Base-by-base conservation (phyloP, 2,329 filamentous ascomycete species). In the Cordyceps cicadae region DNA sequence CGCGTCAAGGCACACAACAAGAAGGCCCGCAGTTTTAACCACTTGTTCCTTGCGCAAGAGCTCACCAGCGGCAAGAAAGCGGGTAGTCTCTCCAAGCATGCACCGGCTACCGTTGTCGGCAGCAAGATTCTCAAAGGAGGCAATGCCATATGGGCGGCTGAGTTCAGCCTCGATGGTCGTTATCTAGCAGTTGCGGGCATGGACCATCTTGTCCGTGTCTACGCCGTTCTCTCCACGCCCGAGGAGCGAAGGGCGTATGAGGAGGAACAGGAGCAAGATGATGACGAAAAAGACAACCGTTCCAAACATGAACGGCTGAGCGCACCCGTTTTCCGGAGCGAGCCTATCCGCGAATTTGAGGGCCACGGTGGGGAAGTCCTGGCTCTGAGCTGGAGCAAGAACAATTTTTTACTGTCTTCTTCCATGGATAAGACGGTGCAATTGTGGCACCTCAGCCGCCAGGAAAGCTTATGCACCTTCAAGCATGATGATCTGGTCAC, bases 361-460 rank as follows among this genome's bases (percentile, higher is more conserved):
- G 92, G 92, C 5, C 94, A 99, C 70, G 87, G 85, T 0, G 87
- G 88, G 17, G 92, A 95, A 66, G 86, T 99, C 6, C 76, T 99
- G 65, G 93, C 96, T 70, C 73, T 99, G 62, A 96, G 90, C 71
- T 99, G 94, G 94, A 97, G 93, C 77, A 99, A 97, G 80, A 99
- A 99, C 74, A 96, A 96, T 72, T 99, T 99, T 67, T 75, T 99
- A 32, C 79, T 99, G 17, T 97, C 93, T 3, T 95, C 92, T 0
- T 96, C 92, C 0, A 97, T 97, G 92, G 94, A 99, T 72, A 97
- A 97, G 77, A 96, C 92, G 0, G 94, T 99, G 14, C 84, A 91
- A 15, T 74, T 99, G 53, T 99, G 94, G 93, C 94, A 99, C 73
- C 81, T 94, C 64, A 93, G 85, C 70, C 82, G 93, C 57, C 74